Base-by-base conservation (phyloP, 2,329 filamentous ascomycete species). In the Aurifilum marmelostoma region DNA sequence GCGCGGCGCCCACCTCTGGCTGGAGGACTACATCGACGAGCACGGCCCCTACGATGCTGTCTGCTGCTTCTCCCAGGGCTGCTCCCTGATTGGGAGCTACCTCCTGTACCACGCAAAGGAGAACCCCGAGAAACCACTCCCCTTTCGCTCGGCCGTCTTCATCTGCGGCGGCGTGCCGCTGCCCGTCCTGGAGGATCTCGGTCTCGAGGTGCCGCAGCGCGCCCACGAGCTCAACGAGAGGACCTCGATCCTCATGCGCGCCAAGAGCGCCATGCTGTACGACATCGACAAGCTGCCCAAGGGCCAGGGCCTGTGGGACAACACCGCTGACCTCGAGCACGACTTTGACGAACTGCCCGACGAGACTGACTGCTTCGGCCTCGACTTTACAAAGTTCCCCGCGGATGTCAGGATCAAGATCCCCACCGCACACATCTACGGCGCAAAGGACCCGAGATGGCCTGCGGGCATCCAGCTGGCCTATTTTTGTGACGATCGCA, bases 131-230 rank as follows among this genome's bases (percentile, higher is more conserved):
- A 67, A 73, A 3, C 73, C 74, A 6, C 72, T 77, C 11, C 78
- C 79, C 0, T 82, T 83, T 72, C 74, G 74, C 32, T 79, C 78
- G 6, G 81, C 78, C 64, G 72, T 82, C 41, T 82, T 83, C 72
- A 74, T 82, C 54, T 79, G 79, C 70, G 81, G 81, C 43, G 77
- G 77, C 11, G 59, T 83, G 52, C 77, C 80, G 14, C 74, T 82
- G 39, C 69, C 71, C 6, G 74, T 74, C 24, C 74, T 81, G 1
- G 77, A 76, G 47, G 77, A 79, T 43, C 74, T 83, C 6, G 79
- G 77, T 7, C 73, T 80, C 1, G 67, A 71, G 1, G 75, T 82
- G 1, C 71, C 80, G 16, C 69, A 73, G 14, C 72, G 73, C 29
- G 79, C 80, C 2, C 74, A 76, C 52, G 75, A 74, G 2, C 65